phyloP scores from a whole-genome alignment of 2,329 filamentous ascomycete species.

The Aspergillus viridinutans region DNA sequence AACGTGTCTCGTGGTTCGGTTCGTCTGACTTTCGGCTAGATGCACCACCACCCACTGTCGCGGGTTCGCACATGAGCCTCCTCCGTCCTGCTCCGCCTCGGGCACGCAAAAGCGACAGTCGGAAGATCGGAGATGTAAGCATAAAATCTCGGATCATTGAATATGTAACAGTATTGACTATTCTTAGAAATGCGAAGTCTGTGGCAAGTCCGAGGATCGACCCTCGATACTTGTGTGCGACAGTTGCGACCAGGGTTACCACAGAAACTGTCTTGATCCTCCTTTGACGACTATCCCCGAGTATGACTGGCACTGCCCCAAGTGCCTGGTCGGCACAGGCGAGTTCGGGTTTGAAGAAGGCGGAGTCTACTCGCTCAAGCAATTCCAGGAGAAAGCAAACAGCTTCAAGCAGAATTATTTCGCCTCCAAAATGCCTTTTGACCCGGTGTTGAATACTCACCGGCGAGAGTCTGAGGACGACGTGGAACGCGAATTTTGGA shows the following conservation, averaged over 20 bases:
- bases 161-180: slow-evolving; percentile 23
- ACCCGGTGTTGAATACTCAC: slow-evolving; percentile 75
- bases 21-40: slow-evolving; percentile 29
- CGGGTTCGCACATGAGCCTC: slow-evolving; percentile 93
- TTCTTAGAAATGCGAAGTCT: slow-evolving; percentile 73
- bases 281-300: slow-evolving; percentile 73
- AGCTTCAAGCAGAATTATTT: slow-evolving; percentile 96
- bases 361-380: slow-evolving; percentile 86
- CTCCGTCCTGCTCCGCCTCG: slow-evolving; percentile 73
- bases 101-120: slow-evolving; percentile 50
- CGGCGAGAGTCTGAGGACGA: slow-evolving; percentile 87
- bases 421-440: slow-evolving; percentile 81
- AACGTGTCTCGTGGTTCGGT: slow-evolving; percentile 6
- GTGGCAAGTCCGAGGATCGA: slow-evolving; percentile 71
- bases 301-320: slow-evolving; percentile 90
- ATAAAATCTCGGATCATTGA: slow-evolving; percentile 3
- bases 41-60: slow-evolving; percentile 64
- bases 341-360: slow-evolving; percentile 98
- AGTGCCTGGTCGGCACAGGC: slow-evolving; percentile 91
- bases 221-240: slow-evolving; percentile 76
- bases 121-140: slow-evolving; percentile 55
- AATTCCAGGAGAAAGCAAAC: slow-evolving; percentile 93
- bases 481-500: slow-evolving; percentile 95
- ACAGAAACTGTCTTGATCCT: slow-evolving; percentile 84
- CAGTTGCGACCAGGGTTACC: slow-evolving; percentile 84